Conservation (phyloP, 495 filamentous ascomycete genomes). For the Gamarada debralockiae region DNA sequence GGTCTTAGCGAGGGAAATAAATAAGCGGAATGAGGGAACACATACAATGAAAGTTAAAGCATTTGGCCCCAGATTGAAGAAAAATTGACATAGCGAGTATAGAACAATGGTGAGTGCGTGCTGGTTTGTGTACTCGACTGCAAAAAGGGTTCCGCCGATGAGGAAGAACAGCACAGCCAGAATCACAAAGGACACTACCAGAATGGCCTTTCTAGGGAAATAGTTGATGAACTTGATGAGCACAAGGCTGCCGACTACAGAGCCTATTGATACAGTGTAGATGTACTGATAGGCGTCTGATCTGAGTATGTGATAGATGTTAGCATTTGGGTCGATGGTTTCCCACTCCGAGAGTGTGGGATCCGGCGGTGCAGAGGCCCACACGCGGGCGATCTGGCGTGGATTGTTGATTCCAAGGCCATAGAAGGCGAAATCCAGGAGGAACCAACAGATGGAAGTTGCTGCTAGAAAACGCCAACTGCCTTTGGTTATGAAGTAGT, state of each 20-base stretch:
- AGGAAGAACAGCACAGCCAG: constrained; percentile 34
- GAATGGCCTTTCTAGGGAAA: constrained; percentile 31
- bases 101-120: constrained; percentile 48
- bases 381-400: constrained; percentile 30
- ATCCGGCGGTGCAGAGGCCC: constrained; percentile 20
- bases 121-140: constrained; percentile 28
- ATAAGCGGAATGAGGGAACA: not conserved
- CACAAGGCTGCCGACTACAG: constrained; percentile 32
- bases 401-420: constrained; percentile 68
- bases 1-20: too few relatives aligned
- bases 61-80: constrained; percentile 65
- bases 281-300: constrained; percentile 30
- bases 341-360: constrained; percentile 14
- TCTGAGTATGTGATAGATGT: constrained; percentile 30
- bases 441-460: constrained; percentile 63
- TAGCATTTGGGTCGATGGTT: not conserved
- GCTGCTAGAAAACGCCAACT: constrained; percentile 44
- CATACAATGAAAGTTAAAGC: constrained; percentile 38
- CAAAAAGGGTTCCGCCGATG: constrained; percentile 32
- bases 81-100: constrained; percentile 52
- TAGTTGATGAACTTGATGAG: constrained; percentile 33
- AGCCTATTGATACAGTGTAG: constrained; percentile 31
- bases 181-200: constrained; percentile 32
- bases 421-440: constrained; percentile 57
- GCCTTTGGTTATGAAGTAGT: constrained; percentile 40